A percentile compares a stretch with the other conserved stretches of the same genome.
Conservation (phyloP, 139 green algal genomes). For the Haematococcus sp. region DNA sequence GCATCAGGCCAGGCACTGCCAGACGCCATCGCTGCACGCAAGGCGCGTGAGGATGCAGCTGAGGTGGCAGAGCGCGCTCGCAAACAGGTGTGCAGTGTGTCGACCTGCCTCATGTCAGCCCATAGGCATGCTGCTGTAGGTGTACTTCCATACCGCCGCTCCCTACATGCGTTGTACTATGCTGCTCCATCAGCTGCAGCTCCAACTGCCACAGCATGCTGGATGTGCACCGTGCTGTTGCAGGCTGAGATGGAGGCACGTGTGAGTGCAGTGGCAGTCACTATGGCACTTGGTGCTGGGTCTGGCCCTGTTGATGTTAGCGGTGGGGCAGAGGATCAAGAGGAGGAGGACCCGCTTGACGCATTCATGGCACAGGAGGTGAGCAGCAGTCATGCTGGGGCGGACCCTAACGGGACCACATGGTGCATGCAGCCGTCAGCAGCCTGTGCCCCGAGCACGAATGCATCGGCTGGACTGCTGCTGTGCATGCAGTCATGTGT, state of each 20-base stretch:
- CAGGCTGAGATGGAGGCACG: not conserved
- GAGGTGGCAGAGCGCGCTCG: not conserved
- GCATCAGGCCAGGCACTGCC: slow-evolving; percentile 6
- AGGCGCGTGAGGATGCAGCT: not conserved
- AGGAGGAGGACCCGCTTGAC: slow-evolving; percentile 80
- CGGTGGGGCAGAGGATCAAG: slow-evolving; percentile 17
- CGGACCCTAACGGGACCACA: no score
- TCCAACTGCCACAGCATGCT: not conserved
- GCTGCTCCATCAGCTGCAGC: no score
- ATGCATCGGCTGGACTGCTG: no score
- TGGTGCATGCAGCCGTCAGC: no score
- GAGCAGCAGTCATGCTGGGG: no score
- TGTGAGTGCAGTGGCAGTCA: not conserved
- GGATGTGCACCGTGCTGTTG: not conserved
- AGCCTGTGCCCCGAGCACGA: no score
- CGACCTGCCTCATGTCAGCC: not conserved
- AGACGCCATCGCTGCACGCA: not conserved
- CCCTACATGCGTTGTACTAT: no score
- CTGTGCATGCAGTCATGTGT: not conserved
- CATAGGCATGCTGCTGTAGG: not conserved
- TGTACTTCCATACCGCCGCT: no score
- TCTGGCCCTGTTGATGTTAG: no score
- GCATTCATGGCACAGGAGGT: slow-evolving; percentile 84
- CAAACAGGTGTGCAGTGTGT: slow-evolving; percentile 1
- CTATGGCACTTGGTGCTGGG: not conserved